Evolutionary conservation across 2,329 filamentous ascomycete genomes (phyloP), one percentile per base, ranked within the genome.

Genomic region (Tolypocladium nubicola): DNA sequence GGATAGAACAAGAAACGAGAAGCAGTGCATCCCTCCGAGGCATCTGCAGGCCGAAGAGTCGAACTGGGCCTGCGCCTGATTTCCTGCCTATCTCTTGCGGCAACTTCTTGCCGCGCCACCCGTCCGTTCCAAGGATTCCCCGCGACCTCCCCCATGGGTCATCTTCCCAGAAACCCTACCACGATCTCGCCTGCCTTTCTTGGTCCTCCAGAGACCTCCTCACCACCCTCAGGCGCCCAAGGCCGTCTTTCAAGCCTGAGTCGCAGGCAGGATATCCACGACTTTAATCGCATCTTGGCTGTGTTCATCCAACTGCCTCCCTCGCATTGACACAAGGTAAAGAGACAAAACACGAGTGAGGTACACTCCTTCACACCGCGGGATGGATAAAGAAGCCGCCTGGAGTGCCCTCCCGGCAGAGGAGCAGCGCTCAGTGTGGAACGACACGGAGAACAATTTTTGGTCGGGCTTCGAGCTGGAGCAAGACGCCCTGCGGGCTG

Each of bases 391-490:
- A 52, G 53, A 60, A 35, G 64, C 63, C 52, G 60, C 63, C 50
- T 70, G 67, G 68, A 63, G 65, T 21, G 60, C 63, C 16, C 67
- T 73, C 49, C 67, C 69, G 9, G 54, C 56, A 38, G 65, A 71
- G 5, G 69, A 71, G 59, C 65, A 68, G 50, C 62, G 62, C 33
- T 66, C 65, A 11, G 65, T 71, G n/a, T 73, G 71, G 71, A 62
- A 68, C 37, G 68, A 72, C 56, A 70, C 69, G 19, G 71, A 73
- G 53, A 59, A 61, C 49, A 71, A 70, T 41, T 73, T 72, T 37
- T 73, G 71, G 71, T 39, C 59, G 41, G 61, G 61, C 16, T 69
- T 70, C 40, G 62, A 66, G 21, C 56, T 56, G 8, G 59, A 67
- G 35, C 64, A 68, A 53, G 61, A 65, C n/a, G 43, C 53, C 5